Conservation (phyloP, 768 basidiomycete species). For the Trametopsis cervina region DNA sequence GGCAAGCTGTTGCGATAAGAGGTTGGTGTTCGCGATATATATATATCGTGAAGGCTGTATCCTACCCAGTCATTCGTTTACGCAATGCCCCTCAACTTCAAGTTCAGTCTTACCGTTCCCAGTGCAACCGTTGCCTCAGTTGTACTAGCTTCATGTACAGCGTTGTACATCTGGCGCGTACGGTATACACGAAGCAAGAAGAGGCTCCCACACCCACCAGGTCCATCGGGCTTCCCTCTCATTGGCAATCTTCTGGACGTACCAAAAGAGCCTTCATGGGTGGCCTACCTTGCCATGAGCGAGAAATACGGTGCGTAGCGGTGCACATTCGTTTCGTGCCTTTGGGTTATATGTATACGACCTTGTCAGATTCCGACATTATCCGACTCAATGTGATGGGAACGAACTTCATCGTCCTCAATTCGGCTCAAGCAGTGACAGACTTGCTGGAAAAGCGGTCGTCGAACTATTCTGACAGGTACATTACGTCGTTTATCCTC, state of each 20-base stretch:
- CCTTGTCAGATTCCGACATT: slow-evolving; percentile 1
- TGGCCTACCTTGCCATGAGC: background rate
- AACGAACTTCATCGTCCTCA: slow-evolving; percentile 25
- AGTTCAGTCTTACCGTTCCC: no score
- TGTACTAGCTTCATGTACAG: no score
- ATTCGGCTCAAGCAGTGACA: slow-evolving; percentile 23
- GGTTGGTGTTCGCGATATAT: no score
- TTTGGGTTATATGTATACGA: no score
- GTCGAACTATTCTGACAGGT: slow-evolving; percentile 26
- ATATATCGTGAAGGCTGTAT: no score
- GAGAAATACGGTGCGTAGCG: background rate
- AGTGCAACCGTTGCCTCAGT: no score
- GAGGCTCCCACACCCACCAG: background rate
- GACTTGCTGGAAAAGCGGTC: slow-evolving; percentile 29
- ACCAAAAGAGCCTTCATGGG: background rate
- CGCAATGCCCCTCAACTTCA: no score
- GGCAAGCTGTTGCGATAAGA: no score
- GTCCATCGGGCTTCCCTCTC: background rate
- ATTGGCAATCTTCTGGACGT: background rate
- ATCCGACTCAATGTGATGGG: background rate
- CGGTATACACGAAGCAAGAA: background rate
- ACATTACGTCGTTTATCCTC: no score
- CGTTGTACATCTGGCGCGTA: no score
- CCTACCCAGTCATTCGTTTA: no score
- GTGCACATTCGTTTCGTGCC: no score